Evolutionary conservation across 306 rosid species (phyloP).

Genomic region (Coriaria nepalensis): DNA sequence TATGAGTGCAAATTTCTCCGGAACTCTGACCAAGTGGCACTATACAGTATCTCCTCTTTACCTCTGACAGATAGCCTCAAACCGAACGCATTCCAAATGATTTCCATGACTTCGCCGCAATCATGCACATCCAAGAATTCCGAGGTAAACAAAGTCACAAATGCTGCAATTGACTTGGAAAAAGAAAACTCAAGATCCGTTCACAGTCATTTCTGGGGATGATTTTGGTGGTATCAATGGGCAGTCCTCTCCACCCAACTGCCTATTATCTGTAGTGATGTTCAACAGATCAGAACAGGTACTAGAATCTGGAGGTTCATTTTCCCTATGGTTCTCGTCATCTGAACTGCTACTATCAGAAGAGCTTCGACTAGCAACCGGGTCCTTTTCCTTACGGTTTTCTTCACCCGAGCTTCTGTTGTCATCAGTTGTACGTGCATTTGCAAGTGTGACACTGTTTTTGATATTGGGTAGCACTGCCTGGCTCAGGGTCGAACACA

Average conservation of each 20-base stretch:
- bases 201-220: constrained; percentile 86
- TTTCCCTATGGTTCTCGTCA: constrained; percentile 47
- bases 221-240: constrained; percentile 66
- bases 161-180: constrained; percentile 1
- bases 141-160: constrained; percentile 19
- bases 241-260: constrained; percentile 60
- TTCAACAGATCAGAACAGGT: constrained; percentile 48
- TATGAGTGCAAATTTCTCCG: background rate
- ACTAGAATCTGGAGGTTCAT: constrained; percentile 37
- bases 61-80: constrained; percentile 23
- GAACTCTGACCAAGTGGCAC: constrained; percentile 16
- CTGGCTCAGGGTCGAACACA: constrained; percentile 71
- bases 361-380: constrained; percentile 26
- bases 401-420: constrained; percentile 29
- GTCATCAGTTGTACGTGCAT: constrained; percentile 29
- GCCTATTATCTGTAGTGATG: constrained; percentile 37
- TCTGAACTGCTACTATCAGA: constrained; percentile 20
- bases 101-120: constrained; percentile 2
- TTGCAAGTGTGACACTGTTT: constrained; percentile 19
- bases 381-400: constrained; percentile 24
- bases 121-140: constrained; percentile 29
- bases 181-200: constrained; percentile 48
- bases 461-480: constrained; percentile 59
- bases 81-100: constrained; percentile 17
- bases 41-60: constrained; percentile 43